Percentiles rank a stretch among this genome's conserved stretches.
Conservation (phyloP, 1,139 yeast species). For the Taphrina populina region DNA sequence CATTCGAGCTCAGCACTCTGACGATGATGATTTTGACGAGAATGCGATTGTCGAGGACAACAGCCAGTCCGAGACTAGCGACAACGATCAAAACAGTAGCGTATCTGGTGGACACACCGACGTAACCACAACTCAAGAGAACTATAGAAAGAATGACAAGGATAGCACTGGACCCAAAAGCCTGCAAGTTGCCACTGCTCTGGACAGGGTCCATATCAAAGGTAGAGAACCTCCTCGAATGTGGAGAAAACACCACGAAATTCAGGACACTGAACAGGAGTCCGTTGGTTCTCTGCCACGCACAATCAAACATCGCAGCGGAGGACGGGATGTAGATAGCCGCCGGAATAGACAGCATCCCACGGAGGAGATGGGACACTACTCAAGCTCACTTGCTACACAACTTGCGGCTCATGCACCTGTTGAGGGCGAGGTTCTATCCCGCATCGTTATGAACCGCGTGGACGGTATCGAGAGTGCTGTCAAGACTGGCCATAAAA, state of each 20-base stretch:
- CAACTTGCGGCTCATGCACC: conserved; percentile 23
- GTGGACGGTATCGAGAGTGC: conserved; percentile 25
- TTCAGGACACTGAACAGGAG: too few species aligned
- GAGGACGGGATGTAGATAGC: too few species aligned
- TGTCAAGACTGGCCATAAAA: conserved; percentile 14
- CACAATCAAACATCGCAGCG: too few species aligned
- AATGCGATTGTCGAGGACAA: neutral
- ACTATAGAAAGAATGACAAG: neutral
- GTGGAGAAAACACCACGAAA: too few species aligned
- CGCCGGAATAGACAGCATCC: too few species aligned
- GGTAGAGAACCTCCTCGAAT: too few species aligned
- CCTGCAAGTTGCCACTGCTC: too few species aligned
- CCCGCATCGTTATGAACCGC: conserved; percentile 19
- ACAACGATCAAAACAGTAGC: conserved; percentile 1
- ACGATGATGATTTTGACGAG: conserved; percentile 27
- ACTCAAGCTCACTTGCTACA: conserved; percentile 29
- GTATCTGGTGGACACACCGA: conserved; percentile 3
- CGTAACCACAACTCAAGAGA: conserved; percentile 3
- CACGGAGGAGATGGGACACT: neutral
- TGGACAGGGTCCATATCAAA: too few species aligned
- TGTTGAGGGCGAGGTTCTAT: conserved; percentile 7
- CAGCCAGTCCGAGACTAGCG: conserved; percentile 12
- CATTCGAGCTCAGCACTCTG: conserved; percentile 21
- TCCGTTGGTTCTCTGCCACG: too few species aligned
- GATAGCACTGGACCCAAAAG: too few species aligned